Percentiles rank a stretch among this genome's conserved stretches.
Conservation (phyloP, 2,329 filamentous ascomycete genomes). For the Clathrospora elynae region DNA sequence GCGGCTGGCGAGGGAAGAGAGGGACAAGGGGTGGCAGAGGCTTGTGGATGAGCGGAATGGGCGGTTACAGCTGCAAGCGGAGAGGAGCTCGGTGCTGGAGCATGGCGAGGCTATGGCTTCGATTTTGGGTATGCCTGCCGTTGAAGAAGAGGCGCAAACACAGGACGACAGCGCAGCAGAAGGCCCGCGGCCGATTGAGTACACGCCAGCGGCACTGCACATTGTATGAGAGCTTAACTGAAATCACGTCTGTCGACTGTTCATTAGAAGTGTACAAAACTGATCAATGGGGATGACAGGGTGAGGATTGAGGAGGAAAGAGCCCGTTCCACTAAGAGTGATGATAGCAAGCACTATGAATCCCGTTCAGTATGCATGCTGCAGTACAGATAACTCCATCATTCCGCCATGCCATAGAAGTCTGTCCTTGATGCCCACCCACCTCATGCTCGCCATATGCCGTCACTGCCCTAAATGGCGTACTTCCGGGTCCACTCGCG, state of each 20-base stretch:
- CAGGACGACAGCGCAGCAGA: neutral
- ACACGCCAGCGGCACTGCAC: no score
- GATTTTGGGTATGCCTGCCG: slow-evolving; percentile 4
- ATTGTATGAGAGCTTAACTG: no score
- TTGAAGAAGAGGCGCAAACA: slow-evolving; percentile 1
- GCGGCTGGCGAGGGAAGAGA: neutral
- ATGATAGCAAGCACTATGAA: slow-evolving; percentile 43
- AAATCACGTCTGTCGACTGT: no score
- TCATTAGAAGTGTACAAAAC: no score
- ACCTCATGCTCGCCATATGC: slow-evolving; percentile 24
- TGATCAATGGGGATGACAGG: no score
- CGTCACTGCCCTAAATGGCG: slow-evolving; percentile 70
- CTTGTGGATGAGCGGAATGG: neutral
- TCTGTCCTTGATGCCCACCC: slow-evolving; percentile 31
- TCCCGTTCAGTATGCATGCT: slow-evolving; percentile 38
- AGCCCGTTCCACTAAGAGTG: slow-evolving; percentile 36
- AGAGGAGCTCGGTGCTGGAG: slow-evolving; percentile 1
- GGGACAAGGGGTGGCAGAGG: slow-evolving; percentile 3
- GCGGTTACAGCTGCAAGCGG: neutral
- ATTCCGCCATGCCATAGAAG: slow-evolving; percentile 37
- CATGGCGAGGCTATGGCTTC: slow-evolving; percentile 4
- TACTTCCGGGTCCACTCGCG: slow-evolving; percentile 99
- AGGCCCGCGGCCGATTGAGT: no score
- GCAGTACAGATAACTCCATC: slow-evolving; percentile 36
- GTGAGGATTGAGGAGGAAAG: slow-evolving; percentile 22